These are phyloP conservation scores for Phenoliferia sp. DNA, from an alignment of 1,284 basidiomycete genomes.

Conservation along the genomic window DNA sequence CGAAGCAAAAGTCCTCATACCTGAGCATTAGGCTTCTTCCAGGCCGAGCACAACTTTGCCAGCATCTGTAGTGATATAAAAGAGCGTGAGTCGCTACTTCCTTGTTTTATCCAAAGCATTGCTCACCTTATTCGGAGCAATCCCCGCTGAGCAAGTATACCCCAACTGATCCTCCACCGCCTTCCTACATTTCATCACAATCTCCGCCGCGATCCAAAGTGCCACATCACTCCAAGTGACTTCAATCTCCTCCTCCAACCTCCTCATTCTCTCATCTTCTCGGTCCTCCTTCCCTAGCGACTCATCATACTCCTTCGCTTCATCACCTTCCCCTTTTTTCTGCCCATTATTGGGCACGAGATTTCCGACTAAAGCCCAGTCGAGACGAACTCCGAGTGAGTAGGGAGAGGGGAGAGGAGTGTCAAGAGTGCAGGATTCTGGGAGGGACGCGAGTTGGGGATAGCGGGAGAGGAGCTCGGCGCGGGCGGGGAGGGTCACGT, in stretches of 20 bases:
- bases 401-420: conserved; percentile 69
- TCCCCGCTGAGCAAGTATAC: conserved; percentile 94
- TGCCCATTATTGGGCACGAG: conserved; percentile 61
- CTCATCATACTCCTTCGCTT: conserved; percentile 42
- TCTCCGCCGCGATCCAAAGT: conserved; percentile 77
- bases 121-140: conserved; percentile 84
- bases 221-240: conserved; percentile 89
- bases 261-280: neutral
- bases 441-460: conserved; percentile 67
- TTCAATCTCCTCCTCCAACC: neutral
- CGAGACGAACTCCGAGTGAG: conserved; percentile 46
- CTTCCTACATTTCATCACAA: conserved; percentile 69
- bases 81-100: conserved; percentile 11
- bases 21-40: conserved; percentile 82
- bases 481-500: conserved; percentile 73
- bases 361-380: conserved; percentile 64
- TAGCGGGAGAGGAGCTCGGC: conserved; percentile 65
- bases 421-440: conserved; percentile 69
- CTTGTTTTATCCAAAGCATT: no score
- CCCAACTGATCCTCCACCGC: conserved; percentile 62
- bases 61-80: conserved; percentile 36
- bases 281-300: neutral
- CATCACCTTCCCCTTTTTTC: conserved; percentile 25
- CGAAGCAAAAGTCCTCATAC: conserved; percentile 45
- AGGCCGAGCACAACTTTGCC: conserved; percentile 72